Conservation (phyloP, 257 asterid species). For the Scutellaria barbata region DNA sequence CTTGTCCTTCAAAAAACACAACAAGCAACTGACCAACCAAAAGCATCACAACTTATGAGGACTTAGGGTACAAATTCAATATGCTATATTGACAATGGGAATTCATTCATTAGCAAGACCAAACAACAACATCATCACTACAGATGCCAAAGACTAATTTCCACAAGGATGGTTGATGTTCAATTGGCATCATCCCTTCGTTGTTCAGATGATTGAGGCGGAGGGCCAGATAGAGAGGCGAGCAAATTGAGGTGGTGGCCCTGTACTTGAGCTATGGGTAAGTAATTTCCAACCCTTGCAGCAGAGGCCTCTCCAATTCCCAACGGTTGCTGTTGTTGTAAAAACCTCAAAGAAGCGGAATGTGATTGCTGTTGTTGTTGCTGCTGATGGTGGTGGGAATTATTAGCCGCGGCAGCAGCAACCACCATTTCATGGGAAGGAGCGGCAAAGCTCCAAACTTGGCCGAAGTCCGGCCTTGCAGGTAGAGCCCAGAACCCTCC, state of each 20-base stretch:
- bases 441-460: conserved; percentile 92
- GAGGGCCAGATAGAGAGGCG: conserved; percentile 83
- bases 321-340: conserved; percentile 69
- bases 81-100: conserved; percentile 46
- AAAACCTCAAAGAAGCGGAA: conserved; percentile 66
- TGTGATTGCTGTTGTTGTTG: conserved; percentile 40
- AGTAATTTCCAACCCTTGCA: conserved; percentile 90
- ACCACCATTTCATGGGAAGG: conserved; percentile 70
- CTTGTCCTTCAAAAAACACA: conserved; percentile 47
- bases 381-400: conserved; percentile 46
- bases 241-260: conserved; percentile 93
- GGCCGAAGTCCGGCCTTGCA: conserved; percentile 80
- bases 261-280: conserved; percentile 88
- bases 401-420: conserved; percentile 30
- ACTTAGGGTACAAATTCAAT: conserved; percentile 42
- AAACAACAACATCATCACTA: conserved; percentile 39
- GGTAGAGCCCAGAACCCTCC: conserved; percentile 97
- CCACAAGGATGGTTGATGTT: conserved; percentile 30
- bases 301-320: conserved; percentile 95
- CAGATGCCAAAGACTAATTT: conserved; percentile 19
- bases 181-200: conserved; percentile 76
- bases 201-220: conserved; percentile 62
- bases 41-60: conserved; percentile 48
- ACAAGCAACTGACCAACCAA: conserved; percentile 41
- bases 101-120: conserved; percentile 45